Evolutionary conservation across 1,284 basidiomycete species (phyloP).

Genomic region (Melampsora larici-populina): DNA sequence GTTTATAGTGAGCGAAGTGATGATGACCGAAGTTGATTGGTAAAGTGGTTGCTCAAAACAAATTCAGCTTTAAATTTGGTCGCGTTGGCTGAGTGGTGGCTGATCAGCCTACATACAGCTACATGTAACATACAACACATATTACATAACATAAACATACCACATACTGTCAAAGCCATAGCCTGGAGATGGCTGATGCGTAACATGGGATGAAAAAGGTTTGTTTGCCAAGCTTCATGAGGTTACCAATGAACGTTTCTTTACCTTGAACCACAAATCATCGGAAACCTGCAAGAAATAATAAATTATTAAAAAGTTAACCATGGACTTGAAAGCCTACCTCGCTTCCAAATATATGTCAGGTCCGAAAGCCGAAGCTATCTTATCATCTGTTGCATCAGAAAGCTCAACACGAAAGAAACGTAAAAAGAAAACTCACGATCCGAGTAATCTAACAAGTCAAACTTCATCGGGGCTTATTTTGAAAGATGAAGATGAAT

Average conservation of each 20-base stretch:
- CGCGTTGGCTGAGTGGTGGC: too few species aligned
- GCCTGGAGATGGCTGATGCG: neutral
- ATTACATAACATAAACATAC: too few species aligned
- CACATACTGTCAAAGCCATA: neutral
- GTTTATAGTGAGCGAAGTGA: too few species aligned
- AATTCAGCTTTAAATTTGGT: too few species aligned
- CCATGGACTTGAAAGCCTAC: constrained; percentile 57
- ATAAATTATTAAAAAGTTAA: neutral
- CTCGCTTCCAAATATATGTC: constrained; percentile 76
- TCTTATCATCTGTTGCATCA: constrained; percentile 63
- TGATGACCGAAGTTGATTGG: too few species aligned
- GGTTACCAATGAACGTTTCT: neutral
- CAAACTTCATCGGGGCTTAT: constrained; percentile 27
- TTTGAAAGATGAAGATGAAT: constrained; percentile 21
- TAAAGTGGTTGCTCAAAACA: too few species aligned
- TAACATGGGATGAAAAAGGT: neutral
- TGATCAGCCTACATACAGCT: too few species aligned
- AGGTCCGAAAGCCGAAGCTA: constrained; percentile 92
- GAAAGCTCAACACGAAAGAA: constrained; percentile 64
- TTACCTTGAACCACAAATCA: neutral
- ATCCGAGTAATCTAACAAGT: neutral
- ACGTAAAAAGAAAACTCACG: constrained; percentile 64
- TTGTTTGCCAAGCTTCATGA: neutral
- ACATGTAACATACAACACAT: too few species aligned
- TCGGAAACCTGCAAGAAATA: neutral